phyloP scores from a whole-genome alignment of 202 grass and related monocot species.

The Hordeum pubiflorum region DNA sequence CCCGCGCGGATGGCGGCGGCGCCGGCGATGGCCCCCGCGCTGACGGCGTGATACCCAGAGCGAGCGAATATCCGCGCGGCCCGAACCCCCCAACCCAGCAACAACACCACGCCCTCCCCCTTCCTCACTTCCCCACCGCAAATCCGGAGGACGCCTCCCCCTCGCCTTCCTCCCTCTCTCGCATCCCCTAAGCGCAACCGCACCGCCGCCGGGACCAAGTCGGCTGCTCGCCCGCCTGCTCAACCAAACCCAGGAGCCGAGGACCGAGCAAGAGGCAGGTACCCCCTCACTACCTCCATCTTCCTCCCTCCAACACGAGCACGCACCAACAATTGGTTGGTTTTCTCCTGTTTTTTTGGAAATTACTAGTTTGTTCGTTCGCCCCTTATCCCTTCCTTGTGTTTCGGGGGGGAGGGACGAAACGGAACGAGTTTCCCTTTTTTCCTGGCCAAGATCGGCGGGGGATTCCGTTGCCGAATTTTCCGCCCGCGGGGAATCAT shows the following conservation, averaged over 20 bases:
- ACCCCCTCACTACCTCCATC: background rate
- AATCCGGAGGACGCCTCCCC: background rate
- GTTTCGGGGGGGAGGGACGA: background rate
- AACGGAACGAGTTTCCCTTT: background rate
- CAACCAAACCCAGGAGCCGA: background rate
- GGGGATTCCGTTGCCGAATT: background rate
- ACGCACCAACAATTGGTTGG: background rate
- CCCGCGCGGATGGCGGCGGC: background rate
- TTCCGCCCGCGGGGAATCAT: background rate
- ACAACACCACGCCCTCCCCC: background rate
- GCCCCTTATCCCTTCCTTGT: background rate
- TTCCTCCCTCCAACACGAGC: background rate
- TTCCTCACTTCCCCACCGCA: slow-evolving; percentile 11
- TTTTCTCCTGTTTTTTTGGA: background rate
- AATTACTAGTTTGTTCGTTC: background rate
- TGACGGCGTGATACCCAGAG: background rate
- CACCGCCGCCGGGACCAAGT: background rate
- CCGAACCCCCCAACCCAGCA: background rate
- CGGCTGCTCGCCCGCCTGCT: background rate
- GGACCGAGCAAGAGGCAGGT: background rate
- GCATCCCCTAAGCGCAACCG: background rate
- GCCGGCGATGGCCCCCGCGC: slow-evolving; percentile 10
- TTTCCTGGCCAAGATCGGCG: background rate
- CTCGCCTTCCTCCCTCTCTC: too few relatives aligned
- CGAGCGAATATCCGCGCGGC: slow-evolving; percentile 33